Conservation (phyloP, 73 alveolate genomes). For the Paramecium octaurelia region DNA sequence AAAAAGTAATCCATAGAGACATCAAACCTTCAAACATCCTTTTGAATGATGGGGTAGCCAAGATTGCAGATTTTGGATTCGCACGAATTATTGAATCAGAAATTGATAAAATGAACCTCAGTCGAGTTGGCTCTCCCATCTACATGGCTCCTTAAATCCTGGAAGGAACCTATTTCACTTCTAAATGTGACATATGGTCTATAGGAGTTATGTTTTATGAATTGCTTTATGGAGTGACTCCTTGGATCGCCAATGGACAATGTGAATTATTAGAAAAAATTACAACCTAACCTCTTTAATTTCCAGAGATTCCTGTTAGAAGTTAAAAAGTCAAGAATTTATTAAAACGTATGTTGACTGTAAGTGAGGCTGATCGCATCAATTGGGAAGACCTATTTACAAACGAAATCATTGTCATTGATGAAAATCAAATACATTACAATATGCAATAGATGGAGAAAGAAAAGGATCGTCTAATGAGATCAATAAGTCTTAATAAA, state of each 20-base stretch:
- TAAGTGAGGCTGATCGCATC: conserved; percentile 39
- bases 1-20: conserved; percentile 67
- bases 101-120: neutral
- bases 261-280: conserved; percentile 39
- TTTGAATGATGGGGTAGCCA: conserved; percentile 60
- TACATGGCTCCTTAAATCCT: conserved; percentile 89
- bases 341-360: conserved; percentile 12
- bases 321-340: conserved; percentile 48
- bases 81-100: conserved; percentile 40
- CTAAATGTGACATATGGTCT: conserved; percentile 87
- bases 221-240: conserved; percentile 79
- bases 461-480: conserved; percentile 51
- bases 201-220: conserved; percentile 86
- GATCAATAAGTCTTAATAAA: conserved; percentile 47
- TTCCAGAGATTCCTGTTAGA: conserved; percentile 56
- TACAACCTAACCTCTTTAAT: neutral
- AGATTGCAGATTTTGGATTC: conserved; percentile 66
- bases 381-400: conserved; percentile 54
- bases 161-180: conserved; percentile 68
- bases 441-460: conserved; percentile 39
- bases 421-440: neutral
- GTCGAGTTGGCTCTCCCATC: conserved; percentile 84
- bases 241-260: conserved; percentile 67
- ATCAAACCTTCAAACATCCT: conserved; percentile 67
- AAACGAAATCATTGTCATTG: conserved; percentile 44